Evolutionary conservation across 192 early-diverging fungal species (phyloP).

Genomic region (Entophlyctis luteolus): DNA sequence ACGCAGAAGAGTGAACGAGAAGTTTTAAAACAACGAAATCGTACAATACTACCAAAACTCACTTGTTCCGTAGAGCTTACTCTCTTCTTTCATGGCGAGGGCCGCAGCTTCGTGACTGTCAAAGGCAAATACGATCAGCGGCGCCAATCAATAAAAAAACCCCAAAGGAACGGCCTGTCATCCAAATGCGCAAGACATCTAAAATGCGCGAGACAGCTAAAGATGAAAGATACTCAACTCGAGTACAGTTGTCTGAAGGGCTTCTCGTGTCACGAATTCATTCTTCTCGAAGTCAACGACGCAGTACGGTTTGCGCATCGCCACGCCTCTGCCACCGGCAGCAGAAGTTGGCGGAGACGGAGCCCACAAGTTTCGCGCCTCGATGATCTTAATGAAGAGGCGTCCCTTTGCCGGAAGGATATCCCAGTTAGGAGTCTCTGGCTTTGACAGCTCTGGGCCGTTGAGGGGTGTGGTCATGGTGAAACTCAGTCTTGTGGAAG

Average conservation of each 20-base stretch:
- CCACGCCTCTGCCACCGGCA: conserved; percentile 29
- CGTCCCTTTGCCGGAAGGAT: conserved; percentile 6
- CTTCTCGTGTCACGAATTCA: conserved; percentile 52
- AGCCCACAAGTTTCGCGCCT: conserved; percentile 44
- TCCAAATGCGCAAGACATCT: too few relatives aligned
- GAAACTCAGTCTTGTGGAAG: too few relatives aligned
- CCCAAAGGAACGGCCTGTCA: too few relatives aligned
- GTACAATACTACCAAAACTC: background rate
- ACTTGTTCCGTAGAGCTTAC: background rate
- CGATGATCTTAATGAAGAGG: conserved; percentile 49
- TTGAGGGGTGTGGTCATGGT: too few relatives aligned
- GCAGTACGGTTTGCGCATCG: conserved; percentile 39
- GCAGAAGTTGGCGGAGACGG: background rate
- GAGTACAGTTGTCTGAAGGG: conserved; percentile 12
- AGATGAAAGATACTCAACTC: too few relatives aligned
- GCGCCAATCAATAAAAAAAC: too few relatives aligned
- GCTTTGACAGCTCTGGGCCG: too few relatives aligned
- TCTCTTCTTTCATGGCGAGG: conserved; percentile 7
- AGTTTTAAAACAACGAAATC: background rate
- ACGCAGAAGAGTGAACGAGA: background rate
- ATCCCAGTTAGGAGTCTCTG: conserved; percentile 17
- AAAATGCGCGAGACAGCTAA: too few relatives aligned
- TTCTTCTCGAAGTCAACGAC: conserved; percentile 59
- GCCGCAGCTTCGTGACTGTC: background rate
- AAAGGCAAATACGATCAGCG: background rate